Base-by-base conservation (phyloP, 306 rosid genomes). In the Sesbania bispinosa region DNA sequence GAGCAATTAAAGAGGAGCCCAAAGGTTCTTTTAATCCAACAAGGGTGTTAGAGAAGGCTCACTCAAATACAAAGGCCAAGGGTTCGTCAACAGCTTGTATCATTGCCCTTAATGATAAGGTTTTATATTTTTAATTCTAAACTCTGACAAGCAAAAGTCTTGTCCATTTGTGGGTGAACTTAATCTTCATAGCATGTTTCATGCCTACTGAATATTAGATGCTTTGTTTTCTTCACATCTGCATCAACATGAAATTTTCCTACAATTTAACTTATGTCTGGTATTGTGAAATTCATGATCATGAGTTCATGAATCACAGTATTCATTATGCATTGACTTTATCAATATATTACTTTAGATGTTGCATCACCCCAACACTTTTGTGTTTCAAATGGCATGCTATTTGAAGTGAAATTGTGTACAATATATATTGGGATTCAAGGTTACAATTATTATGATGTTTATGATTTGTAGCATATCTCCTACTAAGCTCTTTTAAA, bases 21-120 rank as follows among this genome's bases (percentile, higher is more conserved):
- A 75, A 78, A 65, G 92, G 85, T 36, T 79, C 79, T 41, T 55
- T 93, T 74, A 73, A 90, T 70, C 97, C 89, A 0, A 82, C 79
- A 48, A 84, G 84, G 77, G 98, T 93, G 67, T 83, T 93, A 64
- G 91, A 86, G 81, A 93, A 88, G 86, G 98, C 98, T 62, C 96
- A 88, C 74, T 85, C 86, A 30, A 68, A 59, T 62, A 60, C 86
- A 5, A 93, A 78, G 67, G 90, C 93, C 14, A 69, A 47, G 86
- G 98, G 98, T 72, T 93, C 98, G 19, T 93, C 98, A 68, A 93
- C 98, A 21, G 98, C 93, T 52, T 93, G 96, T 75, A 90, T 93
- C 69, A 79, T 93, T 76, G 81, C 88, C 66, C 96, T 93, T 69
- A 78, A 79, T 0, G 86, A 88, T 21, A 83, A 81, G 96, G 97